phyloP scores from a whole-genome alignment of 163 green algal species.

The Scenedesmus sp. region DNA sequence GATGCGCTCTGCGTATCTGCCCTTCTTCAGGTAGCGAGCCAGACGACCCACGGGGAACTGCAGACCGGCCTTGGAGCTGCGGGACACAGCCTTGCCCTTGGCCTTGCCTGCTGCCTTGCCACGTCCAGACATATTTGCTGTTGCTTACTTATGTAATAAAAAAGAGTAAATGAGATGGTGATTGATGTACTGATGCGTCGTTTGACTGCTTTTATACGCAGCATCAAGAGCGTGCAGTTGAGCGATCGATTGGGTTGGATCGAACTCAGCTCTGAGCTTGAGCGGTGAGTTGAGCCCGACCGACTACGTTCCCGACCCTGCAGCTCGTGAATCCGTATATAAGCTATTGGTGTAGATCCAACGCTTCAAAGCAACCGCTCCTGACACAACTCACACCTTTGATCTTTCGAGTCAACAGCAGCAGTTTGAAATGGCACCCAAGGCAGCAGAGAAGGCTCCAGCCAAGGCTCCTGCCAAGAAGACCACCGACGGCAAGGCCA shows the following conservation, averaged over 20 bases:
- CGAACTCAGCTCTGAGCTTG: background rate
- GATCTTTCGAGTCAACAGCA: background rate
- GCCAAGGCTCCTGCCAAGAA: slow-evolving; percentile 64
- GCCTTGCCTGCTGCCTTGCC: slow-evolving; percentile 61
- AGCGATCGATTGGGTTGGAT: background rate
- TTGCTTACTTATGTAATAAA: slow-evolving; percentile 4
- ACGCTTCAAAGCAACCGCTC: background rate
- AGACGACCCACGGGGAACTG: slow-evolving; percentile 97
- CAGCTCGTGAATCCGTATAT: background rate
- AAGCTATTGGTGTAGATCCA: background rate
- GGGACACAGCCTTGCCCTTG: slow-evolving; percentile 89
- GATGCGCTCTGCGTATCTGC: slow-evolving; percentile 91
- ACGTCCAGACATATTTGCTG: slow-evolving; percentile 51
- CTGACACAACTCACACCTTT: background rate
- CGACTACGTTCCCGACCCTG: no score
- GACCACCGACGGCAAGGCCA: slow-evolving; percentile 64
- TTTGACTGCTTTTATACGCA: background rate
- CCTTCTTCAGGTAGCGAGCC: slow-evolving; percentile 94
- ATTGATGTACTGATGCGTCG: background rate
- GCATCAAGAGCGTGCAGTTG: background rate
- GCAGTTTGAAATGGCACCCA: slow-evolving; percentile 58
- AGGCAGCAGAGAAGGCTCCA: slow-evolving; percentile 68
- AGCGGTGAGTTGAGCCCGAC: background rate
- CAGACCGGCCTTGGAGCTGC: slow-evolving; percentile 93
- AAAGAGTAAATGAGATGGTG: background rate